phyloP scores from a whole-genome alignment of 345 rosid genomes.

The Eucalyptus globulus region DNA sequence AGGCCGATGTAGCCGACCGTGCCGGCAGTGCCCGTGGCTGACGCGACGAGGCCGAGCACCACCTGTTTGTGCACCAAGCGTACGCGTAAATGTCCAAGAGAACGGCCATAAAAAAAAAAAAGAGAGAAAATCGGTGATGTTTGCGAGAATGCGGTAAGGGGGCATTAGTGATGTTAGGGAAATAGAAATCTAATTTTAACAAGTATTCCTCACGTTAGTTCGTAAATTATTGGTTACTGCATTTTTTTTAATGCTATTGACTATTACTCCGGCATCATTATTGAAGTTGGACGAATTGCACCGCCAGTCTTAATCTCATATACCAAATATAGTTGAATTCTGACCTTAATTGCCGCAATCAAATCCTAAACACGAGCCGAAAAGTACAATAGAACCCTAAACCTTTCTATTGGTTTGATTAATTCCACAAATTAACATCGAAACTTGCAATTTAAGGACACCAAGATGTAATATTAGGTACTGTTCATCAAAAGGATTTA shows the following conservation, averaged over 20 bases:
- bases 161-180: not conserved
- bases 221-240: not conserved
- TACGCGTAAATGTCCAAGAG: not conserved
- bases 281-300: not conserved
- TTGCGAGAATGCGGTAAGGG: not conserved
- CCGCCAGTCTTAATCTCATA: not conserved
- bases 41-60: slow-evolving; percentile 12
- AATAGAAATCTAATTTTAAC: not conserved
- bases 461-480: not conserved
- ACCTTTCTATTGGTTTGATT: not conserved
- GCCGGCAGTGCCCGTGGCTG: slow-evolving; percentile 23
- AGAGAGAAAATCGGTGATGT: not conserved
- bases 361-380: not conserved
- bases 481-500: not conserved
- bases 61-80: not conserved
- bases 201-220: not conserved
- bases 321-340: not conserved
- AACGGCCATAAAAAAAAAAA: not conserved
- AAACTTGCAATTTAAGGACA: not conserved
- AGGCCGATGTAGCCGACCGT: slow-evolving; percentile 18
- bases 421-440: not conserved
- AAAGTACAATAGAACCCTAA: not conserved
- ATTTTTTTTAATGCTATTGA: not conserved
- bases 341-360: not conserved
- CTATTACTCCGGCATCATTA: not conserved